Conservation (phyloP, 176 grass and related monocot species). For the Carex cristatella region DNA sequence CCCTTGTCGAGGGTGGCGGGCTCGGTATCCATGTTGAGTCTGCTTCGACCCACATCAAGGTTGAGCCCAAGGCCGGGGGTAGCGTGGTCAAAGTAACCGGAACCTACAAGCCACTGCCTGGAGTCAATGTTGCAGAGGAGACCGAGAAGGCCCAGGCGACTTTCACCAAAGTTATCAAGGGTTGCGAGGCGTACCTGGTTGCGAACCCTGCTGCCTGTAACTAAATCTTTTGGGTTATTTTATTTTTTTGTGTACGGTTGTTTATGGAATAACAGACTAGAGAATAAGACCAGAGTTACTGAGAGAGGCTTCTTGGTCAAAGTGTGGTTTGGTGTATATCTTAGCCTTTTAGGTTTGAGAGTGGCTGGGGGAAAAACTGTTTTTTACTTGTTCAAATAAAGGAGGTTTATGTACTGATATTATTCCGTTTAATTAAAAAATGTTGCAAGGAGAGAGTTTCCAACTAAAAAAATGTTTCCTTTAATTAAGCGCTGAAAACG, state of each 20-base stretch:
- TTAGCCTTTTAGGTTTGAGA: neutral
- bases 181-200: constrained; percentile 47
- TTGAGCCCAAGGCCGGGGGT: constrained; percentile 45
- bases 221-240: neutral
- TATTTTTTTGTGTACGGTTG: no score
- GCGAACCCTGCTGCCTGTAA: constrained; percentile 65
- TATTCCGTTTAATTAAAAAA: neutral
- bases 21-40: constrained; percentile 39
- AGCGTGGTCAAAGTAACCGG: constrained; percentile 44
- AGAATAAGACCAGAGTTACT: neutral
- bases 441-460: no score
- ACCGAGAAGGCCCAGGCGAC: constrained; percentile 44
- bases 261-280: neutral
- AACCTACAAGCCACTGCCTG: constrained; percentile 38
- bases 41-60: constrained; percentile 46
- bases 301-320: neutral
- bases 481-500: no score
- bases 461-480: no score
- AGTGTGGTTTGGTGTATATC: neutral
- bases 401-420: neutral
- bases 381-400: neutral
- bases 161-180: constrained; percentile 39
- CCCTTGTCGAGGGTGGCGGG: constrained; percentile 55
- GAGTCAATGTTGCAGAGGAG: constrained; percentile 32
- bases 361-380: neutral